phyloP scores from a whole-genome alignment of 202 grass and related monocot species.

The Schoenoplectus triqueter region DNA sequence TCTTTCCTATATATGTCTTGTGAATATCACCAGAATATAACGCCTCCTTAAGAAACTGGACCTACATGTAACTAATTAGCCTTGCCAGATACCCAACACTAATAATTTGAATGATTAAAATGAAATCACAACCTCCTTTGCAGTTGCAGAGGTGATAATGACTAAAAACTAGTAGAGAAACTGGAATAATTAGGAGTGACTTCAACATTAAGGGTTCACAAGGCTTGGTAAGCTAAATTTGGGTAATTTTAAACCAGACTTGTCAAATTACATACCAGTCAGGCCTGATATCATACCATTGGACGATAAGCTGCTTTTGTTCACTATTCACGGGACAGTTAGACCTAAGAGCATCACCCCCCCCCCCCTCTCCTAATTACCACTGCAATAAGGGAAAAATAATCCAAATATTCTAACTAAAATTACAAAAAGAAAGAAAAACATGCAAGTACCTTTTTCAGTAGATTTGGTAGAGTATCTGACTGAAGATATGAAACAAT shows the following conservation, averaged over 20 bases:
- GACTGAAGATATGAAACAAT: constrained; percentile 63
- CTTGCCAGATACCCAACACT: background rate
- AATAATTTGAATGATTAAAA: background rate
- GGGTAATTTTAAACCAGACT: background rate
- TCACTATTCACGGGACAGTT: background rate
- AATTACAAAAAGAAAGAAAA: background rate
- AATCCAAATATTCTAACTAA: constrained; percentile 25
- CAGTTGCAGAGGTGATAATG: background rate
- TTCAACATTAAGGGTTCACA: background rate
- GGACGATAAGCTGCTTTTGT: background rate
- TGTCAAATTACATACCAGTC: background rate
- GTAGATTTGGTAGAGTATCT: constrained; percentile 58
- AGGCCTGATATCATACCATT: background rate
- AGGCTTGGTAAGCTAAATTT: background rate
- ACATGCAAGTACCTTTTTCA: constrained; percentile 50
- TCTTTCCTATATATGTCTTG: constrained; percentile 54
- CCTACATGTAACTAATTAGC: constrained; percentile 60
- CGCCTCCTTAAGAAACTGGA: constrained; percentile 65
- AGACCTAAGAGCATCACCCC: background rate
- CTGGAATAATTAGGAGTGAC: background rate
- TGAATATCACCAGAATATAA: constrained; percentile 59
- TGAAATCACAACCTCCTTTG: background rate
- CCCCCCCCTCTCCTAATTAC: background rate
- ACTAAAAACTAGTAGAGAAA: background rate
- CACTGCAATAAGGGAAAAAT: background rate